phyloP scores from a whole-genome alignment of 2,329 filamentous ascomycete genomes.

The Aureobasidium subglaciale region DNA sequence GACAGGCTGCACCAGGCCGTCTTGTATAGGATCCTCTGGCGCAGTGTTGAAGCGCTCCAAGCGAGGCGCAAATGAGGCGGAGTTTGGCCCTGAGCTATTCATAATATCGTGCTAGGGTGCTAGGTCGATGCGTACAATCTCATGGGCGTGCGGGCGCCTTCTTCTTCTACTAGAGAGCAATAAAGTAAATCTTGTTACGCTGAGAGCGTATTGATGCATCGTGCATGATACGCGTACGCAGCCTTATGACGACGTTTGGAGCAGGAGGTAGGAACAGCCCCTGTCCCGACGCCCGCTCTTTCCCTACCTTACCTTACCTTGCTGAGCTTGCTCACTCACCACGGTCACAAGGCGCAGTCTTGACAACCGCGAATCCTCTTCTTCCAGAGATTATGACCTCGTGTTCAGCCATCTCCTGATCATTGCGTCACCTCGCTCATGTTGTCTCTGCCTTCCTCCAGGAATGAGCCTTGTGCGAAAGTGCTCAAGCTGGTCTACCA shows the following conservation, averaged over 20 bases:
- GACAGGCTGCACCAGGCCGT: slow-evolving; percentile 2
- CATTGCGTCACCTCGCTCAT: too few species aligned
- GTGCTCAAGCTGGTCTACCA: neutral
- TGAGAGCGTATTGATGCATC: neutral
- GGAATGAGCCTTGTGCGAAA: neutral
- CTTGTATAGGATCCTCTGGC: slow-evolving; percentile 16
- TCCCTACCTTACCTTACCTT: too few species aligned
- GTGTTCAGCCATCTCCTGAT: too few species aligned
- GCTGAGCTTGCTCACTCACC: too few species aligned
- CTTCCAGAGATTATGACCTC: too few species aligned
- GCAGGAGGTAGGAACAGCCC: neutral
- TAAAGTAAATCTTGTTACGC: neutral
- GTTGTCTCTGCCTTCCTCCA: neutral
- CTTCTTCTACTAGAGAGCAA: neutral
- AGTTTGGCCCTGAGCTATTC: neutral
- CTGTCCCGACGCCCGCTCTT: neutral
- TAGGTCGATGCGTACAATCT: neutral
- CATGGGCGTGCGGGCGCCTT: neutral
- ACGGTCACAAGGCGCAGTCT: neutral
- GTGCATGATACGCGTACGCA: slow-evolving; percentile 2
- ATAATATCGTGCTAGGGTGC: neutral
- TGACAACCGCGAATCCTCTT: too few species aligned
- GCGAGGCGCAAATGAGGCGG: neutral
- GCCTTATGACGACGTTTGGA: neutral
- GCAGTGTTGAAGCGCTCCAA: slow-evolving; percentile 18